A percentile compares a stretch with the other conserved stretches of the same genome.
Evolutionary conservation across 2,329 filamentous ascomycete genomes (phyloP).

Genomic region (Rhinocladiella similis): DNA sequence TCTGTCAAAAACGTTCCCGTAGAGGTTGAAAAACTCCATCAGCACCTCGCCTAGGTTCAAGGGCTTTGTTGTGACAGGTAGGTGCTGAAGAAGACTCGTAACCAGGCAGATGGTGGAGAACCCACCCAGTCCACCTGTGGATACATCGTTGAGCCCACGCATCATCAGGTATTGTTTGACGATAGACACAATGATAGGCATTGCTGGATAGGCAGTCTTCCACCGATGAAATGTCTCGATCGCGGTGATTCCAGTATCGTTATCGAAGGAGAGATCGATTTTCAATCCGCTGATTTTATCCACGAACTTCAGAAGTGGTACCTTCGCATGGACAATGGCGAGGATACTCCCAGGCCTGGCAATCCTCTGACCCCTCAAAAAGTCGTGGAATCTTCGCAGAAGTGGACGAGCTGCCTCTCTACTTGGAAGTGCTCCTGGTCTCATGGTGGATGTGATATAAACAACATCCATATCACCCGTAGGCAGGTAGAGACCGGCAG

Average conservation of each 20-base stretch:
- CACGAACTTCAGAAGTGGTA: constrained; percentile 89
- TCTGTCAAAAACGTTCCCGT: constrained; percentile 79
- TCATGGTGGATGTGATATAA: constrained; percentile 64
- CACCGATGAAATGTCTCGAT: constrained; percentile 78
- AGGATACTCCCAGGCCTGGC: constrained; percentile 61
- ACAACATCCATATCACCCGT: constrained; percentile 94
- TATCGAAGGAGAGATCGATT: constrained; percentile 95
- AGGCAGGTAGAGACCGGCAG: constrained; percentile 74
- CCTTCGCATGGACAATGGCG: constrained; percentile 73
- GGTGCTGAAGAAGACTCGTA: constrained; percentile 79
- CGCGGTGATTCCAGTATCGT: constrained; percentile 75
- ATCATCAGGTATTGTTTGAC: constrained; percentile 93
- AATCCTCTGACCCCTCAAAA: constrained; percentile 59
- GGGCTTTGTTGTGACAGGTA: constrained; percentile 58
- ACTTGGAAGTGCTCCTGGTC: constrained; percentile 39
- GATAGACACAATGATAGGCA: constrained; percentile 82
- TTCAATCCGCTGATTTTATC: constrained; percentile 76
- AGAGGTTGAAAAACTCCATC: constrained; percentile 85
- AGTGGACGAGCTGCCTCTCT: constrained; percentile 51
- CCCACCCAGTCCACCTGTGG: constrained; percentile 85
- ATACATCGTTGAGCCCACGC: constrained; percentile 87
- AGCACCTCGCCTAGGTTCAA: constrained; percentile 74
- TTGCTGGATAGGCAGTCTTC: constrained; percentile 76
- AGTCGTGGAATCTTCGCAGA: constrained; percentile 63
- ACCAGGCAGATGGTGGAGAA: constrained; percentile 94